phyloP scores from a whole-genome alignment of 208 protist genomes.

The Wallacemonas sp. region DNA sequence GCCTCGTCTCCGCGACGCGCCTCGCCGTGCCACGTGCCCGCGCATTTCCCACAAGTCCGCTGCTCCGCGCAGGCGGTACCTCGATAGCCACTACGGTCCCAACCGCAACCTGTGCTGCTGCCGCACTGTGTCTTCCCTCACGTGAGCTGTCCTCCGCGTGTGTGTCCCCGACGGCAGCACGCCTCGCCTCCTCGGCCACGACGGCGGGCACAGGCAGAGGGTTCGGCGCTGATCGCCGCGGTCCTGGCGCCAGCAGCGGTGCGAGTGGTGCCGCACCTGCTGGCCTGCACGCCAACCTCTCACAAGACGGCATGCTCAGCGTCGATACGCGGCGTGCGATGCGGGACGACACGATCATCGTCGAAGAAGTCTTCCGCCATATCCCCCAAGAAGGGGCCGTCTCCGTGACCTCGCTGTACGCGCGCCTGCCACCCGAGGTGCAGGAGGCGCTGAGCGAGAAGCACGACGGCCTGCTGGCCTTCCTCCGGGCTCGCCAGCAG shows the following conservation, averaged over 20 bases:
- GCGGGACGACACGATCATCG: slow-evolving; percentile 64
- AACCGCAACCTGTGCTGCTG: too few relatives aligned
- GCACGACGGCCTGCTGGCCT: slow-evolving; percentile 63
- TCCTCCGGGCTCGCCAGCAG: slow-evolving; percentile 75
- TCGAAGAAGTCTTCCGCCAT: slow-evolving; percentile 54
- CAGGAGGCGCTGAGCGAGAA: slow-evolving; percentile 81
- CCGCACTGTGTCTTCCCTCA: background rate
- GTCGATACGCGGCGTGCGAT: slow-evolving; percentile 51
- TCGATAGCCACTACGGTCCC: too few relatives aligned
- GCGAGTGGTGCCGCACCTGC: background rate
- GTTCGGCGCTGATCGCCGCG: background rate
- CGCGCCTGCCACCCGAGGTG: slow-evolving; percentile 45
- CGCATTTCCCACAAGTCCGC: too few relatives aligned
- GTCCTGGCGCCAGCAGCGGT: background rate
- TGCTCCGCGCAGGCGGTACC: too few relatives aligned
- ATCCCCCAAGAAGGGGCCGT: slow-evolving; percentile 64
- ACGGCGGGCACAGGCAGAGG: background rate
- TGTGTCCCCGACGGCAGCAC: background rate
- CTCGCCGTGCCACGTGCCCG: too few relatives aligned
- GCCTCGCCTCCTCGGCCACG: background rate
- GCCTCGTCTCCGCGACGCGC: slow-evolving; percentile 5
- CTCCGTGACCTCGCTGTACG: slow-evolving; percentile 65
- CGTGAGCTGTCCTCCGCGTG: background rate
- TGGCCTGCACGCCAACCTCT: slow-evolving; percentile 33
- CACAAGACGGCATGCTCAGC: slow-evolving; percentile 60